These are phyloP conservation scores for Aegilops umbellulata DNA, from an alignment of 176 grass and related monocot species.

Conservation along the genomic window DNA sequence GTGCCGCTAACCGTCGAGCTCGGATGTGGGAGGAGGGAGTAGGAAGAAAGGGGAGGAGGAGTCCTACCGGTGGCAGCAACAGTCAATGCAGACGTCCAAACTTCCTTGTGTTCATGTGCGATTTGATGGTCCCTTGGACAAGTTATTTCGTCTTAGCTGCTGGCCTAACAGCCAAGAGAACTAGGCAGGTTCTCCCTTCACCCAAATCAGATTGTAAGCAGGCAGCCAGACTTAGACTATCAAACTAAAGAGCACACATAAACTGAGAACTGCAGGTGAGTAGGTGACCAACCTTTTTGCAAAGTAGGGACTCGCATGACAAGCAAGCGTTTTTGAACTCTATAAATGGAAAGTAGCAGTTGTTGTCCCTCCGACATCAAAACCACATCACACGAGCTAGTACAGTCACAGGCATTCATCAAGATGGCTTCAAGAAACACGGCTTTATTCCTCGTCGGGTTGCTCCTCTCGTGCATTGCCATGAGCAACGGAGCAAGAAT, in stretches of 20 bases:
- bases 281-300: not conserved
- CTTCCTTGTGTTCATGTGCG: not conserved
- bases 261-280: not conserved
- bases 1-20: no score
- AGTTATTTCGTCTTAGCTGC: not conserved
- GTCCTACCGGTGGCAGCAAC: no score
- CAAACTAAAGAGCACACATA: not conserved
- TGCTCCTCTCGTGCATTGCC: not conserved
- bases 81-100: not conserved
- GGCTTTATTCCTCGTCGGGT: not conserved
- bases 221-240: no score
- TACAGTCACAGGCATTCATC: not conserved
- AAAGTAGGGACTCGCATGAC: not conserved
- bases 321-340: not conserved
- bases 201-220: no score
- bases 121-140: not conserved
- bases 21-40: no score
- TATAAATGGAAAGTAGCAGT: not conserved
- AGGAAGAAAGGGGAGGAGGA: no score
- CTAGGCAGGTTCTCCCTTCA: no score
- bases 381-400: not conserved
- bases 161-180: not conserved
- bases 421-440: not conserved
- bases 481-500: constrained; percentile 11
- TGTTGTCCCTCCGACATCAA: not conserved